A percentile compares a stretch with the other conserved stretches of the same genome.
Conservation (phyloP, 495 filamentous ascomycete genomes). For the Neurospora sp. region DNA sequence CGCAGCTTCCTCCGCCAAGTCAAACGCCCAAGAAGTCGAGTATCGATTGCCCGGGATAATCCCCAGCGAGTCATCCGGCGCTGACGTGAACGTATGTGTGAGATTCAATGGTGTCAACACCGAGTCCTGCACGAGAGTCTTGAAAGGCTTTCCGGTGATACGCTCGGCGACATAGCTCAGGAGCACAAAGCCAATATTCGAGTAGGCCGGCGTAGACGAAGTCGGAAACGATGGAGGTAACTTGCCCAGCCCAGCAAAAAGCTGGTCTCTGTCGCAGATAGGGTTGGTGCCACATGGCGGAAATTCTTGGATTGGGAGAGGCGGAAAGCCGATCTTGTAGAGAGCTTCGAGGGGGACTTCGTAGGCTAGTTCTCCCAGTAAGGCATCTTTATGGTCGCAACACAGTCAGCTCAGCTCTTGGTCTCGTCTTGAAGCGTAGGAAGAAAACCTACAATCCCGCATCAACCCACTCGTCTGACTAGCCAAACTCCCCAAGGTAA, state of each 20-base stretch:
- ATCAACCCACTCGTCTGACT: slow-evolving; percentile 43
- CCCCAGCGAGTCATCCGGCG: slow-evolving; percentile 22
- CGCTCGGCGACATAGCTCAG: slow-evolving; percentile 27
- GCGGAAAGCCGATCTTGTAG: slow-evolving; percentile 21
- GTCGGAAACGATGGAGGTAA: slow-evolving; percentile 29
- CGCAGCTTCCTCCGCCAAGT: slow-evolving; percentile 27
- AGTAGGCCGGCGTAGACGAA: slow-evolving; percentile 28
- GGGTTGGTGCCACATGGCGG: slow-evolving; percentile 32
- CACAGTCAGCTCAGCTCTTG: too few relatives aligned
- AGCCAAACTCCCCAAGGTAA: slow-evolving; percentile 45
- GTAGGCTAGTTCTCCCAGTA: slow-evolving; percentile 31
- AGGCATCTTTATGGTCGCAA: slow-evolving; percentile 24
- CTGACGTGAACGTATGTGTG: slow-evolving; percentile 26
- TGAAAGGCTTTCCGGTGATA: slow-evolving; percentile 27
- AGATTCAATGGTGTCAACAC: slow-evolving; percentile 36
- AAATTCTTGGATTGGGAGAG: slow-evolving; percentile 31
- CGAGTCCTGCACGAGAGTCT: slow-evolving; percentile 27
- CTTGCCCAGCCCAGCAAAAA: slow-evolving; percentile 22
- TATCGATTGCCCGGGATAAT: slow-evolving; percentile 26
- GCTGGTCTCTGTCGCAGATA: slow-evolving; percentile 31
- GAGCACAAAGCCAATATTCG: slow-evolving; percentile 29
- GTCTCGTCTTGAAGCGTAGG: neutral
- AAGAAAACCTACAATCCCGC: slow-evolving; percentile 19
- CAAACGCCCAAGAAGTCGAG: slow-evolving; percentile 20
- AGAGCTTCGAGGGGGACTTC: slow-evolving; percentile 17